Percentiles rank a stretch among this genome's conserved stretches.
Conservation (phyloP, 768 basidiomycete species). For the Mycena rosella region DNA sequence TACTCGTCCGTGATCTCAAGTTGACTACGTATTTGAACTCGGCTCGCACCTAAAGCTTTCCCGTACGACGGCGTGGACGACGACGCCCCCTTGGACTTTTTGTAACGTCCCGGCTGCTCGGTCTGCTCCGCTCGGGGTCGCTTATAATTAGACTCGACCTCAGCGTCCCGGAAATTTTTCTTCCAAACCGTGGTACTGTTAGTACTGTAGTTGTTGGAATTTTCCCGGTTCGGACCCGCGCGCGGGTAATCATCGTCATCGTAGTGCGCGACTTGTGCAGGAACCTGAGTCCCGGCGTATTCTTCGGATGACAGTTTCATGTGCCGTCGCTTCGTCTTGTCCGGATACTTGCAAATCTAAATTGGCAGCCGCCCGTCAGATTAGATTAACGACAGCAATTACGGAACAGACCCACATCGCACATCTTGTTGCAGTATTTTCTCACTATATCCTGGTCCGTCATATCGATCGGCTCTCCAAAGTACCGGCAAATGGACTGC, state of each 20-base stretch:
- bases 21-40: slow-evolving; percentile 1
- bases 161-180: slow-evolving; percentile 21
- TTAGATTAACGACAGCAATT: background rate
- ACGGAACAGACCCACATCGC: slow-evolving; percentile 69
- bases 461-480: slow-evolving; percentile 76
- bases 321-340: slow-evolving; percentile 67
- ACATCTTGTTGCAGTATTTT: slow-evolving; percentile 80
- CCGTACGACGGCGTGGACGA: slow-evolving; percentile 20
- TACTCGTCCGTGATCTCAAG: background rate
- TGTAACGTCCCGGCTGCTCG: slow-evolving; percentile 2
- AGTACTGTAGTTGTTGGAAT: slow-evolving; percentile 39
- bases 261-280: slow-evolving; percentile 7
- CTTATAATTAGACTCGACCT: slow-evolving; percentile 20
- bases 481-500: slow-evolving; percentile 84
- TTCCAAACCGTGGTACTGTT: slow-evolving; percentile 12
- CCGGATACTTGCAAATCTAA: slow-evolving; percentile 85
- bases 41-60: slow-evolving; percentile 47
- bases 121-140: slow-evolving; percentile 18
- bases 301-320: slow-evolving; percentile 61
- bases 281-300: slow-evolving; percentile 42
- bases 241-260: slow-evolving; percentile 37
- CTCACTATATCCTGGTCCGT: slow-evolving; percentile 58
- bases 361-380: background rate
- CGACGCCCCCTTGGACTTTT: slow-evolving; percentile 17
- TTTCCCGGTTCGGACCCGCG: slow-evolving; percentile 25